These are phyloP conservation scores for Trichoderma guizhouense DNA, from an alignment of 2,329 filamentous ascomycete species.

Conservation along the genomic window DNA sequence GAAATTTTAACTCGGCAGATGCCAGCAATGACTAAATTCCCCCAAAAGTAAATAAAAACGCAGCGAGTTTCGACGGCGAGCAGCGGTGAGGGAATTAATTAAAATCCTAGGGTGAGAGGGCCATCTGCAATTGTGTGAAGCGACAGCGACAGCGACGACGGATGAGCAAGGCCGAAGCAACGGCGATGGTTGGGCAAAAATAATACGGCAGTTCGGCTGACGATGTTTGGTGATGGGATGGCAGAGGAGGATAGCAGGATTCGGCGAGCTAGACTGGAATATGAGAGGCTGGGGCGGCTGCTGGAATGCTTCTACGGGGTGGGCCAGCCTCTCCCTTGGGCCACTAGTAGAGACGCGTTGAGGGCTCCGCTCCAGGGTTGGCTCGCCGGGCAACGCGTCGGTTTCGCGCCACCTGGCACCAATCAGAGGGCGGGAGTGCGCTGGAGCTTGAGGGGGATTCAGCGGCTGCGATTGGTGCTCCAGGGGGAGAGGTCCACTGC, in stretches of 20 bases:
- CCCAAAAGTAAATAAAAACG: constrained; percentile 2
- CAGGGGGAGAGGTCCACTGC: background rate
- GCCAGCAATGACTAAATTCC: constrained; percentile 10
- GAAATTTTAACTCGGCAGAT: constrained; percentile 18
- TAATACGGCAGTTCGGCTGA: constrained; percentile 13
- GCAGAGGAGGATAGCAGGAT: constrained; percentile 22
- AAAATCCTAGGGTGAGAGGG: constrained; percentile 1
- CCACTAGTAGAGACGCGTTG: constrained; percentile 13
- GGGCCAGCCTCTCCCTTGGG: constrained; percentile 25
- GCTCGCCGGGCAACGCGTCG: constrained; percentile 25
- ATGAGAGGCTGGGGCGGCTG: constrained; percentile 23
- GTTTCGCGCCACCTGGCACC: constrained; percentile 29
- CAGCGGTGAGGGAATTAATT: constrained; percentile 14
- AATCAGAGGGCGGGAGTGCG: constrained; percentile 23
- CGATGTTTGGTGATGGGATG: constrained; percentile 21
- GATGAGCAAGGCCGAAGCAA: constrained; percentile 7
- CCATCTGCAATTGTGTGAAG: background rate
- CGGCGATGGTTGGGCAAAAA: background rate
- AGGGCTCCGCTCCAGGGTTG: constrained; percentile 8
- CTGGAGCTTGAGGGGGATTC: background rate
- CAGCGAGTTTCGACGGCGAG: background rate
- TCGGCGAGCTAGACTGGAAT: constrained; percentile 21
- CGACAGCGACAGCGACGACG: background rate
- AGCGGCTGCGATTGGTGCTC: constrained; percentile 2
- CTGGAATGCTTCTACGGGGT: constrained; percentile 19